phyloP scores from a whole-genome alignment of 192 early-diverging fungal species.

The Helicostylum pulchrum region DNA sequence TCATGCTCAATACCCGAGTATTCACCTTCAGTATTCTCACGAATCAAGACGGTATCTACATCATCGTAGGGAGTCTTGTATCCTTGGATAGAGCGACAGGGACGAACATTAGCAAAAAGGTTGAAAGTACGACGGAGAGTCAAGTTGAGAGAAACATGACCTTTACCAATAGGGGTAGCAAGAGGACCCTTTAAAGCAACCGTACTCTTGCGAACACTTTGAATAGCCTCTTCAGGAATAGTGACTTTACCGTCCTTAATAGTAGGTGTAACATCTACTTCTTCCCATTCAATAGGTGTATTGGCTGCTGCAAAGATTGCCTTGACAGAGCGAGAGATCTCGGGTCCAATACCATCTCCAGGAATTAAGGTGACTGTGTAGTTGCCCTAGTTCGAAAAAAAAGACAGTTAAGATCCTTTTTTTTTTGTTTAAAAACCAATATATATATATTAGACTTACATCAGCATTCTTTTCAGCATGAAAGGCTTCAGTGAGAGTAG shows the following conservation, averaged over 20 bases:
- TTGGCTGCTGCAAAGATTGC: constrained; percentile 89
- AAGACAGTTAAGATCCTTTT: not conserved
- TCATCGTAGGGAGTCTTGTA: constrained; percentile 95
- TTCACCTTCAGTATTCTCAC: constrained; percentile 99
- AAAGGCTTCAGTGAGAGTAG: constrained; percentile 51
- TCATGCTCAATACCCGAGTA: constrained; percentile 99
- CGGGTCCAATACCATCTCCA: constrained; percentile 79
- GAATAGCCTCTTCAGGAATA: constrained; percentile 88
- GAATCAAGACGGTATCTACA: constrained; percentile 97
- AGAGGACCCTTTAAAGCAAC: constrained; percentile 97
- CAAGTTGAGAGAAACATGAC: constrained; percentile 94
- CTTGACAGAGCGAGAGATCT: constrained; percentile 92
- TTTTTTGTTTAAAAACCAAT: not conserved
- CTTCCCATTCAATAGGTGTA: constrained; percentile 96
- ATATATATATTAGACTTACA: constrained; percentile 42
- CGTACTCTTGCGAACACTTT: constrained; percentile 93
- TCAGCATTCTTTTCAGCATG: constrained; percentile 52
- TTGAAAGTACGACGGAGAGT: constrained; percentile 91
- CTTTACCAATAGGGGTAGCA: constrained; percentile 98
- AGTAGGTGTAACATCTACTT: constrained; percentile 89
- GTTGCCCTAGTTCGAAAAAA: constrained; percentile 53
- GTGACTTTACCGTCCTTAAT: constrained; percentile 88
- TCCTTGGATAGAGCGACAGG: constrained; percentile 95
- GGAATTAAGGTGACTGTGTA: constrained; percentile 93
- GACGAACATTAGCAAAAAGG: constrained; percentile 97